phyloP scores from a whole-genome alignment of 1,284 basidiomycete genomes.

The Trametes versicolor region DNA sequence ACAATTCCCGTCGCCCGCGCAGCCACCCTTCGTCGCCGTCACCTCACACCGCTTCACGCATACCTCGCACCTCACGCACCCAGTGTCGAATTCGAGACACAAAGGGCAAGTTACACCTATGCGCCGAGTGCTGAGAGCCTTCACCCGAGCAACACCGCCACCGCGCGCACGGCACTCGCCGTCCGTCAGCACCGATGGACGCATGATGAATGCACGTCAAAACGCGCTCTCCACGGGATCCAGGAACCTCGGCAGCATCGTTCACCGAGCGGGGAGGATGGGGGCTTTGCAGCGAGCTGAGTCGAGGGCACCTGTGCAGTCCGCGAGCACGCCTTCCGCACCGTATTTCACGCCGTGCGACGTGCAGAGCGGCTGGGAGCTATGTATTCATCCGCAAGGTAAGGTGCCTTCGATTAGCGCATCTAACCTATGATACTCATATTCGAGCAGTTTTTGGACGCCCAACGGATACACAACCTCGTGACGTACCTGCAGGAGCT shows the following conservation, averaged over 20 bases:
- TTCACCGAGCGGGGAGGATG: conserved; percentile 56
- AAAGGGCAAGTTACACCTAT: no score
- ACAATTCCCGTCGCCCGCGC: no score
- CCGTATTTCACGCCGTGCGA: conserved; percentile 69
- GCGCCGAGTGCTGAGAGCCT: no score
- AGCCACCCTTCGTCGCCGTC: no score
- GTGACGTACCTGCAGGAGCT: conserved; percentile 97
- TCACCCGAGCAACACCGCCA: no score
- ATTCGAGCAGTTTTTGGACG: conserved; percentile 89
- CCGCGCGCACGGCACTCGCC: no score
- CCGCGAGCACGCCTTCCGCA: conserved; percentile 56
- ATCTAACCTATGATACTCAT: conserved; percentile 3
- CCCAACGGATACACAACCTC: conserved; percentile 94
- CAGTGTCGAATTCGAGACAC: no score
- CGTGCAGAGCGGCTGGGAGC: conserved; percentile 59
- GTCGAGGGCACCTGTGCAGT: conserved; percentile 61
- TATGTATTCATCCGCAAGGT: conserved; percentile 98
- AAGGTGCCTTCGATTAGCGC: no score
- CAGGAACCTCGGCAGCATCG: conserved; percentile 47
- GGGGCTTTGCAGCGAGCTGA: conserved; percentile 47
- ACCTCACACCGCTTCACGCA: no score
- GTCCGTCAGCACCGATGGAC: conserved; percentile 66
- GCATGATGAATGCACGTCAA: conserved; percentile 57
- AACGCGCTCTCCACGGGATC: conserved; percentile 51
- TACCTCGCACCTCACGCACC: no score